These are phyloP conservation scores for Brachypodium distachyon DNA, from an alignment of 202 grass and related monocot genomes.

Conservation along the genomic window DNA sequence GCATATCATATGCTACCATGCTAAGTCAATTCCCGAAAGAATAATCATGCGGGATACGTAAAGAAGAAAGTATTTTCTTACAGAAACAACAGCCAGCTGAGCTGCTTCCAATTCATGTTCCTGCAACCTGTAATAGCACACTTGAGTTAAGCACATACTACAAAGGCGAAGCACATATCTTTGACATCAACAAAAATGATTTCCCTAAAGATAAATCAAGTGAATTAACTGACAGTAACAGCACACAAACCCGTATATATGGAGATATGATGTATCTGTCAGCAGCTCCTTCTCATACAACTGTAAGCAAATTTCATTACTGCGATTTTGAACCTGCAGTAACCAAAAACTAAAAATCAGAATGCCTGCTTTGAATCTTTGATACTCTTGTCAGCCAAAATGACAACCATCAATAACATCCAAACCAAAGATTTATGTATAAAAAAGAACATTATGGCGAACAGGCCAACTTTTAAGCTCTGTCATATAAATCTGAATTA, in stretches of 20 bases:
- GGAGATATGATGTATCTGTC: constrained; percentile 76
- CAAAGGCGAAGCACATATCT: neutral
- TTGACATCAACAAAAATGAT: neutral
- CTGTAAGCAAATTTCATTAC: constrained; percentile 85
- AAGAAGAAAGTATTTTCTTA: constrained; percentile 39
- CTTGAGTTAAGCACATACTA: constrained; percentile 11
- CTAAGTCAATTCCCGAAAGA: neutral
- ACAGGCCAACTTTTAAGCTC: neutral
- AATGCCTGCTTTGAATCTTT: neutral
- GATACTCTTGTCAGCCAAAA: neutral
- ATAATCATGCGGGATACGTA: constrained; percentile 10
- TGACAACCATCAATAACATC: neutral
- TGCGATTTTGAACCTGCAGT: constrained; percentile 73
- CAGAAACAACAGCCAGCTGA: constrained; percentile 63
- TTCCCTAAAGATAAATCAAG: neutral
- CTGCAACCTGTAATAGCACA: constrained; percentile 56
- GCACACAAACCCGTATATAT: constrained; percentile 72
- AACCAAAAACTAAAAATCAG: constrained; percentile 17
- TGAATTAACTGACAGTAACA: neutral
- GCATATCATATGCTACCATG: neutral
- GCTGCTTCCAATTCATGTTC: constrained; percentile 58
- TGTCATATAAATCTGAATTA: neutral
- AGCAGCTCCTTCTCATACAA: constrained; percentile 90
- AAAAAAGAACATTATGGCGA: neutral
- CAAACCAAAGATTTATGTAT: neutral